Conservation (phyloP, 768 basidiomycete species). For the Lyophyllum decastes region DNA sequence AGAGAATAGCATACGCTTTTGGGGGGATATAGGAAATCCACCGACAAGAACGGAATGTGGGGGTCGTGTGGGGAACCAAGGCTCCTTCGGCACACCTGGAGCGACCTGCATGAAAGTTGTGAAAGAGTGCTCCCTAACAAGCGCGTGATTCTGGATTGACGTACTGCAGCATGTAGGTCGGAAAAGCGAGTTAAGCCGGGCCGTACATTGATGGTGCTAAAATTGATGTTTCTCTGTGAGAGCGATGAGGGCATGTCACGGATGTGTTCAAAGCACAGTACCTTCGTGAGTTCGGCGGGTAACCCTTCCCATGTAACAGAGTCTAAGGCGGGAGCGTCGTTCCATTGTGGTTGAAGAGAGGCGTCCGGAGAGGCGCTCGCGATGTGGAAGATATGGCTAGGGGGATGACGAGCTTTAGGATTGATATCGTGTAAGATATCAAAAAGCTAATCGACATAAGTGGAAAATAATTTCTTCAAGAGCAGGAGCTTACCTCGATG, state of each 20-base stretch:
- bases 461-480: neutral
- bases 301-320: constrained; percentile 60
- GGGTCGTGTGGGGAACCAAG: constrained; percentile 58
- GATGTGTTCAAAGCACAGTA: constrained; percentile 17
- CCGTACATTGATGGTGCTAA: constrained; percentile 50
- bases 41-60: constrained; percentile 48
- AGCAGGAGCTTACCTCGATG: constrained; percentile 52
- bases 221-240: constrained; percentile 58
- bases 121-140: neutral
- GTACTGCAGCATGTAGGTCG: constrained; percentile 52
- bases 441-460: constrained; percentile 33
- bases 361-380: constrained; percentile 58
- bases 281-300: constrained; percentile 64
- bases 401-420: constrained; percentile 18
- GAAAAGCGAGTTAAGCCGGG: constrained; percentile 46
- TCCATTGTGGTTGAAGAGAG: constrained; percentile 55
- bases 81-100: constrained; percentile 34
- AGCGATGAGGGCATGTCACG: neutral
- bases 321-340: constrained; percentile 49
- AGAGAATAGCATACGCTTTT: constrained; percentile 23
- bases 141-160: constrained; percentile 17
- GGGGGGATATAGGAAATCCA: constrained; percentile 42
- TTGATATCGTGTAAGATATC: constrained; percentile 34
- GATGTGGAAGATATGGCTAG: constrained; percentile 60
- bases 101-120: constrained; percentile 31